phyloP scores from a whole-genome alignment of 768 basidiomycete genomes.

The Pulveroboletus sp. region DNA sequence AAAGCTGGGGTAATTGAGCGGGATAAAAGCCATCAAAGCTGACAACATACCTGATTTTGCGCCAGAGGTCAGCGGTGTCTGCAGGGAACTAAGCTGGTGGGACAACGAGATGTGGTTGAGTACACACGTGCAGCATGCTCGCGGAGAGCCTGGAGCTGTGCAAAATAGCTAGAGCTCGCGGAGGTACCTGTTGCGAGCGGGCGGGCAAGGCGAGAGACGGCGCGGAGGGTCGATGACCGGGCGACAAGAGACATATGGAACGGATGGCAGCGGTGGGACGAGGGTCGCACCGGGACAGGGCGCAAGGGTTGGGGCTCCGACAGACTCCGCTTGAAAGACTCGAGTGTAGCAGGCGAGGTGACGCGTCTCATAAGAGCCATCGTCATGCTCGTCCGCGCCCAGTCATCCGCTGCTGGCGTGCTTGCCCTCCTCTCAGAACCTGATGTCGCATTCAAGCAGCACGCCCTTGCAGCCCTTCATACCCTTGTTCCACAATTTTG shows the following conservation, averaged over 20 bases:
- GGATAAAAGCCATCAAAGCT: not conserved
- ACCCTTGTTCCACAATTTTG: constrained; percentile 90
- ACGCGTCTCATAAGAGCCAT: constrained; percentile 30
- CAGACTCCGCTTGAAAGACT: constrained; percentile 30
- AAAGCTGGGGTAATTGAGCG: constrained; percentile 41
- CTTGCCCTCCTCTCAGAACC: constrained; percentile 90
- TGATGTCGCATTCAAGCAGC: constrained; percentile 80
- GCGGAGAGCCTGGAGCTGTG: constrained; percentile 51
- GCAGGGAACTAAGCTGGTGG: constrained; percentile 9
- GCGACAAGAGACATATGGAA: constrained; percentile 46
- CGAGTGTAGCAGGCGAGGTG: constrained; percentile 37
- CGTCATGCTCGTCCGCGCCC: constrained; percentile 62
- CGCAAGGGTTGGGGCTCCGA: constrained; percentile 18
- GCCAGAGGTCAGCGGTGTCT: constrained; percentile 82
- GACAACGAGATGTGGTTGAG: constrained; percentile 6
- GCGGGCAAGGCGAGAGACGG: constrained; percentile 31
- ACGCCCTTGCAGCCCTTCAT: constrained; percentile 82
- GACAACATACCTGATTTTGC: constrained; percentile 71
- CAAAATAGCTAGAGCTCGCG: constrained; percentile 40
- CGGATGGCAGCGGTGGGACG: not conserved
- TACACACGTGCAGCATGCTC: constrained; percentile 62
- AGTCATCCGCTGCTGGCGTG: constrained; percentile 84
- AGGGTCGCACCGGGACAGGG: constrained; percentile 28
- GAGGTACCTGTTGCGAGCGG: constrained; percentile 39
- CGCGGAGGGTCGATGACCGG: constrained; percentile 43